Evolutionary conservation across 2,329 filamentous ascomycete species (phyloP).

Genomic region (Fonsecaea monophora): DNA sequence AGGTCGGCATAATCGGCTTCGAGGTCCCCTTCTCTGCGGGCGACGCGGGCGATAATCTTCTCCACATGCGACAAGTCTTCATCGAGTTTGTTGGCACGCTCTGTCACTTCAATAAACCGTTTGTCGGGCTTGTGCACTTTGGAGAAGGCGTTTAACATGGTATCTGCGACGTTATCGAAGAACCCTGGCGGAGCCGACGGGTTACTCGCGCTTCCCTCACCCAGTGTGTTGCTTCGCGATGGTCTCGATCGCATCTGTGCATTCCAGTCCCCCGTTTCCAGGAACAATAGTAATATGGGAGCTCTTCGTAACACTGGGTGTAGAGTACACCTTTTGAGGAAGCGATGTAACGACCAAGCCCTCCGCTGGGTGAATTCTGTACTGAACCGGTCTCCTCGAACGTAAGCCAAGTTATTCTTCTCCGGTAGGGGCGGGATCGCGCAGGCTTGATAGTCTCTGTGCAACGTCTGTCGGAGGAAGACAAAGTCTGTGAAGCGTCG

Average conservation of each 20-base stretch:
- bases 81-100: slow-evolving; percentile 90
- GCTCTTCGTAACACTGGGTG: slow-evolving; percentile 88
- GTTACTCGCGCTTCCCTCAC: slow-evolving; percentile 48
- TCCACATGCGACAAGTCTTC: slow-evolving; percentile 92
- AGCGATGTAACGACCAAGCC: slow-evolving; percentile 88
- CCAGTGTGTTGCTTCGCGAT: slow-evolving; percentile 65
- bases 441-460: slow-evolving; percentile 84
- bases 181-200: slow-evolving; percentile 65
- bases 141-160: slow-evolving; percentile 94
- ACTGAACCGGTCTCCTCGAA: slow-evolving; percentile 93
- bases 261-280: slow-evolving; percentile 96
- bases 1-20: slow-evolving; percentile 88
- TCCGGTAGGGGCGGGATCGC: slow-evolving; percentile 94
- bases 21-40: slow-evolving; percentile 83
- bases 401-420: slow-evolving; percentile 99
- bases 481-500: slow-evolving; percentile 97
- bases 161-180: slow-evolving; percentile 94
- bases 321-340: slow-evolving; percentile 82
- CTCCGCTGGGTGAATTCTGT: slow-evolving; percentile 88
- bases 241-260: slow-evolving; percentile 85
- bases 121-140: slow-evolving; percentile 96
- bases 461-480: slow-evolving; percentile 90
- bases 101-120: slow-evolving; percentile 90
- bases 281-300: slow-evolving; percentile 81
- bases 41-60: slow-evolving; percentile 92